A percentile compares a stretch with the other conserved stretches of the same genome.
Evolutionary conservation across 192 early-diverging fungal genomes (phyloP).

Genomic region (Podila verticillata): DNA sequence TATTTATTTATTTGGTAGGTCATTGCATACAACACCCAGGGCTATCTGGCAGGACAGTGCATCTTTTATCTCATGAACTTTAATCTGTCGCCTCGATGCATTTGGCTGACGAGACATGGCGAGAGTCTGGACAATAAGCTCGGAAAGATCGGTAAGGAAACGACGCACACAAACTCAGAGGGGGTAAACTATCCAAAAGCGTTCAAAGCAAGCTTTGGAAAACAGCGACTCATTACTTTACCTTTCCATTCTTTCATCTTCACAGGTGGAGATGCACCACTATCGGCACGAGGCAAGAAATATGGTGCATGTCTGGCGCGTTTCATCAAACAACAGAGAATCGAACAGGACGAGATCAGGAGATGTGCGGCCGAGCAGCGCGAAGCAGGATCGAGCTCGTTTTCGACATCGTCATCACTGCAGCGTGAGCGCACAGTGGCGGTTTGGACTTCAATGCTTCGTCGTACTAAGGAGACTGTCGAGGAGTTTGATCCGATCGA

Average conservation of each 20-base stretch:
- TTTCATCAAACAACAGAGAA: slow-evolving; percentile 76
- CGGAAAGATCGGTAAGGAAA: slow-evolving; percentile 77
- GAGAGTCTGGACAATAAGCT: slow-evolving; percentile 88
- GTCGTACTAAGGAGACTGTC: slow-evolving; percentile 85
- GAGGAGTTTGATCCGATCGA: slow-evolving; percentile 80
- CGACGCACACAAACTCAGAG: not conserved
- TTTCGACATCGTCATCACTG: not conserved
- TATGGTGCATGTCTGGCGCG: slow-evolving; percentile 80
- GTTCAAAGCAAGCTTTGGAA: too few relatives aligned
- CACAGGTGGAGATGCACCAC: slow-evolving; percentile 73
- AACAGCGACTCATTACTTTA: not conserved
- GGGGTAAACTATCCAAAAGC: too few relatives aligned
- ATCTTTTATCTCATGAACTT: slow-evolving; percentile 99
- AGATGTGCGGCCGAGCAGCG: slow-evolving; percentile 11
- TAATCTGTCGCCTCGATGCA: slow-evolving; percentile 70
- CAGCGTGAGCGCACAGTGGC: slow-evolving; percentile 47
- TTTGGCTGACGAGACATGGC: slow-evolving; percentile 95
- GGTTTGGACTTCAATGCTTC: slow-evolving; percentile 92
- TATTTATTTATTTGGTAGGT: slow-evolving; percentile 54
- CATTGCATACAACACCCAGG: slow-evolving; percentile 93
- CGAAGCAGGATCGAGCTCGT: slow-evolving; percentile 4
- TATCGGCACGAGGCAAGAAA: slow-evolving; percentile 75
- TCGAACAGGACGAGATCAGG: slow-evolving; percentile 46
- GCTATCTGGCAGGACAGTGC: slow-evolving; percentile 91
- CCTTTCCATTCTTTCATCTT: not conserved